Evolutionary conservation across 179 eudicot species (phyloP), one percentile per base, ranked within the genome.

Genomic region (Amaranthus tricolor): DNA sequence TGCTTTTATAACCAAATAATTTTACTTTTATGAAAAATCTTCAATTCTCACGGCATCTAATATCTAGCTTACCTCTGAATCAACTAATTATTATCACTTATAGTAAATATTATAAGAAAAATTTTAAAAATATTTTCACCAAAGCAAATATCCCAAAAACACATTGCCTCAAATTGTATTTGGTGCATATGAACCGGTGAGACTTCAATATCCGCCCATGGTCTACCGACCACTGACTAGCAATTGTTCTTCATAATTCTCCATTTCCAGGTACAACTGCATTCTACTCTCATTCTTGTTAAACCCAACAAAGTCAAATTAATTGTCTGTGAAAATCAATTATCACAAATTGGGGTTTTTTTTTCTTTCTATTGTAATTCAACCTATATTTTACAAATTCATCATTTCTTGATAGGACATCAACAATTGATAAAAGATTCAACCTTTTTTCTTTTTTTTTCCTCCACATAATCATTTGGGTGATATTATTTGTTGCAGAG

Each of bases 401-500:
- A 15, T 17, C 6, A 19, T 48, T 5, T 14, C 31, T 59, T 47
- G 13, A 47, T 68, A 52, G 70, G 59, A 44, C 6, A 56, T 68
- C 31, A 31, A 55, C 13, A 44, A 45, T 12, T 56, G n/a, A 14
- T 45, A 19, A 64, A 47, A 40, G 31, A 13, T 49, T 8, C 31
- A 48, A 62, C 45, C 45, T 55, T 63, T 47, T 68, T 3, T 6
- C 11, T 19, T 24, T 24, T 24, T 24, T 24, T 24, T 24, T 24
- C 0, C 0, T 24, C 31, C 19, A 24, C 50, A 3, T n/a, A 7
- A 17, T 76, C 31, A 44, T 24, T 51, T 71, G 52, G 55, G 57
- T 70, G 53, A 75, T 74, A 1, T n/a, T 48, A 31, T 48, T 52
- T 73, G 54, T 64, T 53, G 50, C 66, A 73, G 74, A 66, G 66